Evolutionary conservation across 2,329 filamentous ascomycete genomes (phyloP).

Genomic region (Septoria petroselini): DNA sequence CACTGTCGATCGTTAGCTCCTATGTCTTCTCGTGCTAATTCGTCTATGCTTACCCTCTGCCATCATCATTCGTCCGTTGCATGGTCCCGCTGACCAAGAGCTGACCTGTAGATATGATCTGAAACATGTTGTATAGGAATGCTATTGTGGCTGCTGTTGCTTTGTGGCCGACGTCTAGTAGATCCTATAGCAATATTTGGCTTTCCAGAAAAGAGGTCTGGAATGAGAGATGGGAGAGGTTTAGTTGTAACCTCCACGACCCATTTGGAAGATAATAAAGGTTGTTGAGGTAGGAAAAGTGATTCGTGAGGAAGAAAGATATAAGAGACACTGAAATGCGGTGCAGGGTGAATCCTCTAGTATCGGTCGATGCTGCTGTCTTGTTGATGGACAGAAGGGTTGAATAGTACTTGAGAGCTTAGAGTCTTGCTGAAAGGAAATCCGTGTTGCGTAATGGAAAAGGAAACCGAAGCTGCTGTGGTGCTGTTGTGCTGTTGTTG

Average conservation of each 20-base stretch:
- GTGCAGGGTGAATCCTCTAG: slow-evolving; percentile 8
- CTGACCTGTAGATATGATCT: background rate
- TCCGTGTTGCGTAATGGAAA: slow-evolving; percentile 9
- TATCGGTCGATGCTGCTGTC: slow-evolving; percentile 1
- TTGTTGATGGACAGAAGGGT: background rate
- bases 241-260: slow-evolving; percentile 46
- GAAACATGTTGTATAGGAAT: slow-evolving; percentile 13
- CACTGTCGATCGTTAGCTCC: slow-evolving; percentile 25
- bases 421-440: slow-evolving; percentile 14
- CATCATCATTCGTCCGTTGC: slow-evolving; percentile 27
- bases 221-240: slow-evolving; percentile 10
- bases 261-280: slow-evolving; percentile 32
- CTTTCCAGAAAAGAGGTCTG: background rate
- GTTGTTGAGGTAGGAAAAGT: slow-evolving; percentile 13
- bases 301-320: background rate
- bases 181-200: background rate
- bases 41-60: slow-evolving; percentile 30
- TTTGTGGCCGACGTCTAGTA: background rate
- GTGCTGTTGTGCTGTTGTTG: slow-evolving; percentile 16
- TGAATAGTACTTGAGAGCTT: slow-evolving; percentile 15
- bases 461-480: slow-evolving; percentile 20
- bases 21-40: background rate
- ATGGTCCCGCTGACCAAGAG: background rate
- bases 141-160: background rate
- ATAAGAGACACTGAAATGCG: slow-evolving; percentile 17